A percentile compares a stretch with the other conserved stretches of the same genome.
Conservation (phyloP, 2,329 filamentous ascomycete species). For the Fusarium algeriense region DNA sequence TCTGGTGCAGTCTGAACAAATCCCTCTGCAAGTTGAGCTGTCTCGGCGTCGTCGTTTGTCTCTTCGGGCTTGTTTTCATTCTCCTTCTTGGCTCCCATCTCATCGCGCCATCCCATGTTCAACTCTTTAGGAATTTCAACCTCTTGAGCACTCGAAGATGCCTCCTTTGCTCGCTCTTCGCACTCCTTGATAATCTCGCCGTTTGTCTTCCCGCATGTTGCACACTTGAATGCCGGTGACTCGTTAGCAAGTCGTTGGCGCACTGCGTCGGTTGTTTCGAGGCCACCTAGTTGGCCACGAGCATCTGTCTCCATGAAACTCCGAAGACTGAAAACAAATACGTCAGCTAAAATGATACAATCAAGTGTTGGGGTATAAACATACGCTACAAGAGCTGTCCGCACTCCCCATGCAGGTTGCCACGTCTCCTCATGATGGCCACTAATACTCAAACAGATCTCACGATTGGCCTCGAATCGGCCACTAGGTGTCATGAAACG, state of each 20-base stretch:
- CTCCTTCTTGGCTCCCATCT: conserved; percentile 63
- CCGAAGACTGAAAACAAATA: conserved; percentile 64
- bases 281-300: conserved; percentile 87
- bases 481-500: conserved; percentile 93
- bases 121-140: conserved; percentile 67
- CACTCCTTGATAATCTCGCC: conserved; percentile 79
- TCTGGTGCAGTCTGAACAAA: conserved; percentile 64
- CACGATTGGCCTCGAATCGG: conserved; percentile 94
- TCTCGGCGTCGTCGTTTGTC: conserved; percentile 55
- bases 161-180: conserved; percentile 66
- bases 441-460: conserved; percentile 94
- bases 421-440: conserved; percentile 98
- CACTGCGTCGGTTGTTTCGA: conserved; percentile 79
- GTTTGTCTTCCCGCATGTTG: conserved; percentile 77
- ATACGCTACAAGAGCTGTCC: conserved; percentile 81
- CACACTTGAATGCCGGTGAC: conserved; percentile 75
- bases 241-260: conserved; percentile 77
- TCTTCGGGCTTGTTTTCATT: conserved; percentile 17
- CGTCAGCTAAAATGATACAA: conserved; percentile 3
- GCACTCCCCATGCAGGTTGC: conserved; percentile 97
- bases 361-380: conserved; percentile 35
- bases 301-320: conserved; percentile 95
- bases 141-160: conserved; percentile 52
- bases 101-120: conserved; percentile 78
- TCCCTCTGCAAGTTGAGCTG: conserved; percentile 67